These are phyloP conservation scores for Phlyctochytrium arcticum DNA, from an alignment of 192 early-diverging fungal genomes.

Conservation along the genomic window DNA sequence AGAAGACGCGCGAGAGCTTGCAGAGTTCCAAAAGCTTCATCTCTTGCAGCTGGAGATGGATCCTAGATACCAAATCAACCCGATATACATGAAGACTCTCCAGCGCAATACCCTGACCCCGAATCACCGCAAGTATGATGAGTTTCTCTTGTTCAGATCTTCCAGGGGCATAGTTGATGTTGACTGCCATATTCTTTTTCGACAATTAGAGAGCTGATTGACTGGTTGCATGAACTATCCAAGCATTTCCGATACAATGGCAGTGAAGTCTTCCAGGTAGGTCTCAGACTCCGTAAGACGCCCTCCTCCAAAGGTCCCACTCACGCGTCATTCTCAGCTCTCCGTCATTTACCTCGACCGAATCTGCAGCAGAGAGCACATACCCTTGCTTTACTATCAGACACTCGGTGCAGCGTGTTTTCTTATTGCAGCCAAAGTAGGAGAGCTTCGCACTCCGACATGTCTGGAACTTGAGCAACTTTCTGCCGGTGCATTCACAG, in stretches of 20 bases:
- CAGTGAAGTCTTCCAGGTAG: conserved; percentile 21
- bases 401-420: conserved; percentile 23
- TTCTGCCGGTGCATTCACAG: conserved; percentile 11
- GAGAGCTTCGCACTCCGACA: conserved; percentile 8
- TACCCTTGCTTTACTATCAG: conserved; percentile 9
- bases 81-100: background rate
- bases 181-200: background rate
- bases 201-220: conserved; percentile 15
- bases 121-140: no score
- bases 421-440: conserved; percentile 17
- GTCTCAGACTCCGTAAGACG: background rate
- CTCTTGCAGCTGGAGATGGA: conserved; percentile 17
- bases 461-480: conserved; percentile 15
- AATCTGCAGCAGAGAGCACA: background rate
- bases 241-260: background rate
- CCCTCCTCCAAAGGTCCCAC: background rate
- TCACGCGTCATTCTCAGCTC: background rate
- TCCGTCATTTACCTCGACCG: conserved; percentile 19
- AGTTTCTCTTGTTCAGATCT: no score
- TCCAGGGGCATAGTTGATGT: background rate
- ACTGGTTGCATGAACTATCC: conserved; percentile 14
- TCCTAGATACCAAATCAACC: background rate
- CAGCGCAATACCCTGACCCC: no score
- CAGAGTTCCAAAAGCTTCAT: conserved; percentile 12
- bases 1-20: background rate